A percentile compares a stretch with the other conserved stretches of the same genome.
These are phyloP conservation scores for Coniella vitis DNA, from an alignment of 2,329 filamentous ascomycete species.

Conservation along the genomic window DNA sequence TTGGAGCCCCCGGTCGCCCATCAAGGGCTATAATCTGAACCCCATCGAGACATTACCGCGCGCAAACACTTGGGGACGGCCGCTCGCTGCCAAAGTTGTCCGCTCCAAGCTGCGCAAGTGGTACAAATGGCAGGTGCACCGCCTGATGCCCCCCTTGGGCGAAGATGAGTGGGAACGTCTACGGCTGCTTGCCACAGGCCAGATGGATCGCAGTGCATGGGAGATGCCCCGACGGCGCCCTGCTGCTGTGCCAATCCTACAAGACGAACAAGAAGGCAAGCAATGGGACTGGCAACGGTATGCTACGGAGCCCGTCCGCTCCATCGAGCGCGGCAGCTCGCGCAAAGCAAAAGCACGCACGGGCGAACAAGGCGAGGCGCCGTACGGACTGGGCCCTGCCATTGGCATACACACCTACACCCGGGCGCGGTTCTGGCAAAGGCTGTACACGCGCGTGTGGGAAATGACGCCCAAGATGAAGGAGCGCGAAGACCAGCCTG, in stretches of 20 bases:
- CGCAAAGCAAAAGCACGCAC: constrained; percentile 29
- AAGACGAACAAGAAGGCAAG: neutral
- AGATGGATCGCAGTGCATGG: constrained; percentile 29
- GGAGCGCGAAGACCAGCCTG: constrained; percentile 19
- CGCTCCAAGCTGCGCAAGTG: constrained; percentile 39
- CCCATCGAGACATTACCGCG: constrained; percentile 30
- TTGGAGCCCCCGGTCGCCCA: constrained; percentile 22
- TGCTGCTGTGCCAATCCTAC: constrained; percentile 19
- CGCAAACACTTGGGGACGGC: constrained; percentile 44
- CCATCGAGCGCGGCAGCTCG: constrained; percentile 31
- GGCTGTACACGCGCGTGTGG: constrained; percentile 43
- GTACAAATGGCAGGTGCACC: constrained; percentile 39
- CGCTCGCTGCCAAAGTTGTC: constrained; percentile 30
- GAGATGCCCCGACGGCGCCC: constrained; percentile 30
- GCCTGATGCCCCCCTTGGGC: constrained; percentile 48
- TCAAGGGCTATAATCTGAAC: constrained; percentile 26
- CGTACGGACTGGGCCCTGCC: constrained; percentile 25
- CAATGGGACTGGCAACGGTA: constrained; percentile 39
- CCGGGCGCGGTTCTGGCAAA: constrained; percentile 34
- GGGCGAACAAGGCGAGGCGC: constrained; percentile 30
- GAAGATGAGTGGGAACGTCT: constrained; percentile 49
- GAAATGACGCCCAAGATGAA: constrained; percentile 36
- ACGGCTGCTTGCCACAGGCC: constrained; percentile 37
- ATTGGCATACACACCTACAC: constrained; percentile 30
- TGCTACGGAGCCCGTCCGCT: constrained; percentile 31